These are phyloP conservation scores for Lipomyces spencermartinsiae DNA, from an alignment of 805 yeast species.

Conservation along the genomic window DNA sequence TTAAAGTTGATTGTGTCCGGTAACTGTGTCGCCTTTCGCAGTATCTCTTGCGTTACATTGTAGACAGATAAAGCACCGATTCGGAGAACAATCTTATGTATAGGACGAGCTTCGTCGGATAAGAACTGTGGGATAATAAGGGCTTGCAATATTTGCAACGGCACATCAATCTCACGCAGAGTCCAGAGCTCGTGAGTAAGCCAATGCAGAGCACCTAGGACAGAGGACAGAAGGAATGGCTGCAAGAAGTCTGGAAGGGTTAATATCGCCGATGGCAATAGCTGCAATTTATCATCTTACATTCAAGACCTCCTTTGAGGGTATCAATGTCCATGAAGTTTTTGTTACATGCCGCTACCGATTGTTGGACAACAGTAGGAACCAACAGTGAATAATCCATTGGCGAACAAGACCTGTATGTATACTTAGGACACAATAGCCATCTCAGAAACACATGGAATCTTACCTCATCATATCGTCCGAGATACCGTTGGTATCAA, in stretches of 20 bases:
- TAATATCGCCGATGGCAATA: not conserved
- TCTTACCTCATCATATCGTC: slow-evolving; percentile 71
- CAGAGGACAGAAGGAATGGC: slow-evolving; percentile 68
- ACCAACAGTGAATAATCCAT: slow-evolving; percentile 71
- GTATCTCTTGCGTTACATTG: slow-evolving; percentile 40
- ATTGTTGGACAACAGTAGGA: slow-evolving; percentile 77
- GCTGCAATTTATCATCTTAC: slow-evolving; percentile 10
- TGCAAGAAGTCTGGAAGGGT: slow-evolving; percentile 66
- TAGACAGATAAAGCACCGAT: slow-evolving; percentile 40
- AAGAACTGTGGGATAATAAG: slow-evolving; percentile 53
- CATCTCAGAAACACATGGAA: not conserved
- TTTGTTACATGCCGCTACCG: slow-evolving; percentile 63
- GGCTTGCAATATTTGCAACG: slow-evolving; percentile 51
- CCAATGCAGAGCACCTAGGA: slow-evolving; percentile 62
- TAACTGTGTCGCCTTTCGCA: slow-evolving; percentile 27
- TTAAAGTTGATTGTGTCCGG: slow-evolving; percentile 29
- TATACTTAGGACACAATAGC: not conserved
- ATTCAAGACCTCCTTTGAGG: slow-evolving; percentile 80
- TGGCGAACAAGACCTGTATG: slow-evolving; percentile 54
- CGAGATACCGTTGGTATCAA: slow-evolving; percentile 82
- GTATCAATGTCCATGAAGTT: slow-evolving; percentile 64
- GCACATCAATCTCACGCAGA: slow-evolving; percentile 45
- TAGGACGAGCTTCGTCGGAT: slow-evolving; percentile 54
- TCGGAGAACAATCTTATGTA: slow-evolving; percentile 52
- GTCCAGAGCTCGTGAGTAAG: slow-evolving; percentile 52